Percentiles rank a stretch among this genome's conserved stretches.
These are phyloP conservation scores for Globisporangium lucens DNA, from an alignment of 352 stramenopile genomes.

Conservation along the genomic window DNA sequence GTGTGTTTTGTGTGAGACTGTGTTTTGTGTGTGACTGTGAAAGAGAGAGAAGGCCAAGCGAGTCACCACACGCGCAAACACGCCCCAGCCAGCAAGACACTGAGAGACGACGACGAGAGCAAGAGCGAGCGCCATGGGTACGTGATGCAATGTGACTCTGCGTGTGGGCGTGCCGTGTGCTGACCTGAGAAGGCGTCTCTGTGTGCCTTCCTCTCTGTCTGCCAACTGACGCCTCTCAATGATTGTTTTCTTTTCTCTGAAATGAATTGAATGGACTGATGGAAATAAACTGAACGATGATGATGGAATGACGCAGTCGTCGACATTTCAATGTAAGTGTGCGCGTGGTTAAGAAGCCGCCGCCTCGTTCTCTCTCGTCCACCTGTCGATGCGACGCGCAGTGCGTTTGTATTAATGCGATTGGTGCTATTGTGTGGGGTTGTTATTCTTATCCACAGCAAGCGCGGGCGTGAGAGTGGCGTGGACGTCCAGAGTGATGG, in stretches of 20 bases:
- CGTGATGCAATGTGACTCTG: background rate
- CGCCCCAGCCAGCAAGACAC: background rate
- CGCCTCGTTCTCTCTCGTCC: too few relatives aligned
- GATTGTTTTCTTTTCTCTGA: background rate
- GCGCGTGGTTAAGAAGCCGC: background rate
- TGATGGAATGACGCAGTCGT: conserved; percentile 9
- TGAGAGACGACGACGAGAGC: background rate
- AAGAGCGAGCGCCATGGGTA: background rate
- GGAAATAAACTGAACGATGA: background rate
- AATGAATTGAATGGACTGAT: background rate
- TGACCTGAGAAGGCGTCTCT: background rate
- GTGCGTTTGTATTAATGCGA: too few relatives aligned
- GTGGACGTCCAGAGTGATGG: conserved; percentile 10
- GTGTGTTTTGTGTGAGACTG: background rate
- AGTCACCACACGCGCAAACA: background rate
- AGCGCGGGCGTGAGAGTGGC: conserved; percentile 28
- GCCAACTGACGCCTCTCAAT: too few relatives aligned
- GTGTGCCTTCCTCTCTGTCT: too few relatives aligned
- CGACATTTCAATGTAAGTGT: conserved; percentile 16
- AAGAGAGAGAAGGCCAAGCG: background rate
- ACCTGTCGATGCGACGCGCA: too few relatives aligned
- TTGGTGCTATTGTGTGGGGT: too few relatives aligned
- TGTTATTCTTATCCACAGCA: conserved; percentile 16
- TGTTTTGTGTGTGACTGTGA: background rate
- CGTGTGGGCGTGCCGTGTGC: background rate